Percentiles rank a stretch among this genome's conserved stretches.
Conservation (phyloP, 805 yeast genomes). For the Isabelozyma gotoi region DNA sequence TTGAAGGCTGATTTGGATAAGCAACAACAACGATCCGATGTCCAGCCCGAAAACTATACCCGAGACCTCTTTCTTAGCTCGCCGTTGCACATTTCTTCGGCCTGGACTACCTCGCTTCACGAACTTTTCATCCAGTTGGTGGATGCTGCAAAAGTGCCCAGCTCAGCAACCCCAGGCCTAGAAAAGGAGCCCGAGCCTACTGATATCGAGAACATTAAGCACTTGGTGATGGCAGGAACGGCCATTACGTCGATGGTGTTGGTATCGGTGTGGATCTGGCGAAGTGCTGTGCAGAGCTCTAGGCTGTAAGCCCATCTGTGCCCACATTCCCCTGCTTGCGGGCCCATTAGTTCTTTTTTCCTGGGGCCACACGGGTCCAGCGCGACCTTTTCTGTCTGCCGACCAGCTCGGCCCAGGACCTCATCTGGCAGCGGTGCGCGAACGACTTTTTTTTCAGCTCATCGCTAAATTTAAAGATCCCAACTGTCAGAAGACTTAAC, state of each 20-base stretch:
- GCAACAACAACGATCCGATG: slow-evolving; percentile 84
- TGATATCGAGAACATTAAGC: slow-evolving; percentile 50
- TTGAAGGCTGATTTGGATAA: slow-evolving; percentile 93
- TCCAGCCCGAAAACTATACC: slow-evolving; percentile 87
- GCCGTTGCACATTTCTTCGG: slow-evolving; percentile 87
- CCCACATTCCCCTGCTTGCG: neutral
- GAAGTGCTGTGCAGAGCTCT: slow-evolving; percentile 39
- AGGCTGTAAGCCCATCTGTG: slow-evolving; percentile 1
- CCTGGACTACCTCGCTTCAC: slow-evolving; percentile 83
- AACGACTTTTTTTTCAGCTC: neutral
- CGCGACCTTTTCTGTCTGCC: too few species aligned
- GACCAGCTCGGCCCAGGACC: neutral
- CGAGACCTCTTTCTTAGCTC: slow-evolving; percentile 64
- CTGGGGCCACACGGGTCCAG: too few species aligned
- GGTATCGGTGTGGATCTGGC: slow-evolving; percentile 64
- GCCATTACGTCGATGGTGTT: slow-evolving; percentile 67
- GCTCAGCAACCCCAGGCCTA: slow-evolving; percentile 70
- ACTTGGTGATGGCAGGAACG: slow-evolving; percentile 62
- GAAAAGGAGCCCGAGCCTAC: slow-evolving; percentile 61
- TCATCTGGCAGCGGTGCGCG: neutral
- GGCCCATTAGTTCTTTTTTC: neutral
- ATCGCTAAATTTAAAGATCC: neutral
- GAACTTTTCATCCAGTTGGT: slow-evolving; percentile 86
- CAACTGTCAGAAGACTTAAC: neutral
- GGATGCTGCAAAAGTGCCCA: slow-evolving; percentile 82